These are phyloP conservation scores for Fusarium sulawesiense DNA, from an alignment of 2,329 filamentous ascomycete species.

Conservation along the genomic window DNA sequence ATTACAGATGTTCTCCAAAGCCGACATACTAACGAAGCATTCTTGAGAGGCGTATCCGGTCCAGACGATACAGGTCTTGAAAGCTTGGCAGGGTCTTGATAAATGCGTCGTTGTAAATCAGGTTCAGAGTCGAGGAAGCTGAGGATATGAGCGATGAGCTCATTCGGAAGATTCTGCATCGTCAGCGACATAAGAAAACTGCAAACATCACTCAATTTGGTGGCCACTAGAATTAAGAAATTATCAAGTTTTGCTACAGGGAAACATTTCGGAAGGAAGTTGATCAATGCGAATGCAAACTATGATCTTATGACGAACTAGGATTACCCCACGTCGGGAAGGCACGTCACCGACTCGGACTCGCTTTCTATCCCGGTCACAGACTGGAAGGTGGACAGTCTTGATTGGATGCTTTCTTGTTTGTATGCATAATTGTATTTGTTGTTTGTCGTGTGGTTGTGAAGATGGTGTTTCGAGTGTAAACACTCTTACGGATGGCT, in stretches of 20 bases:
- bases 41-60: slow-evolving; percentile 61
- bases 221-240: not conserved
- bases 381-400: not conserved
- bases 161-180: slow-evolving; percentile 64
- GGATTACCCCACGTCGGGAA: slow-evolving; percentile 27
- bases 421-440: not conserved
- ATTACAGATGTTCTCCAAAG: slow-evolving; percentile 64
- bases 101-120: slow-evolving; percentile 61
- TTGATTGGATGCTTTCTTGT: not conserved
- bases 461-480: not conserved
- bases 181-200: not conserved
- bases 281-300: slow-evolving; percentile 3
- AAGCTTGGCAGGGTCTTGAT: slow-evolving; percentile 60
- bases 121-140: slow-evolving; percentile 62
- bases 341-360: slow-evolving; percentile 24
- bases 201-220: not conserved
- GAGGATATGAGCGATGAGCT: slow-evolving; percentile 69
- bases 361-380: slow-evolving; percentile 8
- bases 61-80: slow-evolving; percentile 36
- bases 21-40: slow-evolving; percentile 63
- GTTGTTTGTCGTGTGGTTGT: not conserved
- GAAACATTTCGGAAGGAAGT: not conserved
- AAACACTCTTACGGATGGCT: not conserved
- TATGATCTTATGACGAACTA: slow-evolving; percentile 22
- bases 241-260: not conserved